Percentiles rank a stretch among this genome's conserved stretches.
phyloP scores from a whole-genome alignment of 1,284 basidiomycete species.

The Apiotrichum laibachii region DNA sequence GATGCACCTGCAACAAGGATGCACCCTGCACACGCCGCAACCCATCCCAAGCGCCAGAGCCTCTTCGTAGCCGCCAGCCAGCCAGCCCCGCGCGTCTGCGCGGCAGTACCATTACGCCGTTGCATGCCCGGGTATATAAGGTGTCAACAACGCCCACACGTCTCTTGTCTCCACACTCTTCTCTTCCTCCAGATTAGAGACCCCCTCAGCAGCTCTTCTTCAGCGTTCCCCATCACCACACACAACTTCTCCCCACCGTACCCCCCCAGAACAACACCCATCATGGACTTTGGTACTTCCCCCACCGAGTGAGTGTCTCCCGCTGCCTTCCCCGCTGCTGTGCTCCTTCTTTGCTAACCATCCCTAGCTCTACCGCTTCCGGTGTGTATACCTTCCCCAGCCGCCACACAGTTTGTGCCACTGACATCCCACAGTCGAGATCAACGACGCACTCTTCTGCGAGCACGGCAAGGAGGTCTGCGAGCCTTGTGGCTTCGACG shows the following conservation, averaged over 20 bases:
- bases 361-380: slow-evolving; percentile 25
- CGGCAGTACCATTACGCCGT: neutral
- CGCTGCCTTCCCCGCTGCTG: neutral
- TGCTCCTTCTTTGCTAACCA: slow-evolving; percentile 10
- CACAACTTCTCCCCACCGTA: slow-evolving; percentile 1
- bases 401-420: neutral
- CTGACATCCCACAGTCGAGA: slow-evolving; percentile 41
- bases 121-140: slow-evolving; percentile 4
- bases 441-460: slow-evolving; percentile 53
- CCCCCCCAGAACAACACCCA: slow-evolving; percentile 8
- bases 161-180: neutral
- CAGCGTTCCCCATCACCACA: neutral
- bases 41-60: no score
- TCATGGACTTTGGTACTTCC: slow-evolving; percentile 39
- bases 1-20: no score
- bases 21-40: no score
- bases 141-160: neutral
- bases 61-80: no score
- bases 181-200: neutral
- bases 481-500: slow-evolving; percentile 29
- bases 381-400: slow-evolving; percentile 9
- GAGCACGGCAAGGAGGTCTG: slow-evolving; percentile 52
- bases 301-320: slow-evolving; percentile 44
- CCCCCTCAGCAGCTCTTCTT: neutral
- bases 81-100: neutral